Conservation (phyloP, 257 asterid genomes). For the Asclepias syriaca region DNA sequence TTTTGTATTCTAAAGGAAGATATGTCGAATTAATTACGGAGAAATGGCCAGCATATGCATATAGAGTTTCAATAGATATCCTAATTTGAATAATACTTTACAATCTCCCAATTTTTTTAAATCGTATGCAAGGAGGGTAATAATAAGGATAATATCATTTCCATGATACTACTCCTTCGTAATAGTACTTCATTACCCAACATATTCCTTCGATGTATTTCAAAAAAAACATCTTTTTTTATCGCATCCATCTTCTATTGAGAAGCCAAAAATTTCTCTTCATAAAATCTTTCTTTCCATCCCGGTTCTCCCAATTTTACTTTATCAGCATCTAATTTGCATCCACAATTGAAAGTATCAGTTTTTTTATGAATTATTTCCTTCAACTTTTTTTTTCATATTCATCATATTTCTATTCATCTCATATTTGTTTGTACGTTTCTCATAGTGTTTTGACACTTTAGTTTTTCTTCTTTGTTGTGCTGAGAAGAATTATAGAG, state of each 20-base stretch:
- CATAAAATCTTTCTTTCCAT: conserved; percentile 56
- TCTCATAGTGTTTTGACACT: too few relatives aligned
- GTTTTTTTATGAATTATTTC: conserved; percentile 2
- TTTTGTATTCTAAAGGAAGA: conserved; percentile 71
- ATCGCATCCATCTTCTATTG: conserved; percentile 31
- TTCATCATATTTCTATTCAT: too few relatives aligned
- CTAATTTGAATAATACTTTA: conserved; percentile 59
- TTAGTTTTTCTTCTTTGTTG: too few relatives aligned
- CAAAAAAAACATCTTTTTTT: conserved; percentile 36
- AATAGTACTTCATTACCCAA: conserved; percentile 75
- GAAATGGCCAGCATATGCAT: conserved; percentile 84
- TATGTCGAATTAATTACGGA: conserved; percentile 88
- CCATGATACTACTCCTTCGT: conserved; percentile 91
- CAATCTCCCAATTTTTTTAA: conserved; percentile 38
- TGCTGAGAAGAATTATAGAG: too few relatives aligned
- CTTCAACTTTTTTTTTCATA: too few relatives aligned
- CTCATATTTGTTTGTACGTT: too few relatives aligned
- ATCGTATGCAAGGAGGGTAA: conserved; percentile 70
- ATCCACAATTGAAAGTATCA: neutral
- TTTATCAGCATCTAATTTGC: conserved; percentile 30
- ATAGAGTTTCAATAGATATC: conserved; percentile 85
- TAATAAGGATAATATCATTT: conserved; percentile 68
- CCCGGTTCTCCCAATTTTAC: conserved; percentile 56
- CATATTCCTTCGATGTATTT: conserved; percentile 61
- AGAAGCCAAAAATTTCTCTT: conserved; percentile 37